Evolutionary conservation across 768 basidiomycete species (phyloP).

Genomic region (Guyanaporus albipodus): DNA sequence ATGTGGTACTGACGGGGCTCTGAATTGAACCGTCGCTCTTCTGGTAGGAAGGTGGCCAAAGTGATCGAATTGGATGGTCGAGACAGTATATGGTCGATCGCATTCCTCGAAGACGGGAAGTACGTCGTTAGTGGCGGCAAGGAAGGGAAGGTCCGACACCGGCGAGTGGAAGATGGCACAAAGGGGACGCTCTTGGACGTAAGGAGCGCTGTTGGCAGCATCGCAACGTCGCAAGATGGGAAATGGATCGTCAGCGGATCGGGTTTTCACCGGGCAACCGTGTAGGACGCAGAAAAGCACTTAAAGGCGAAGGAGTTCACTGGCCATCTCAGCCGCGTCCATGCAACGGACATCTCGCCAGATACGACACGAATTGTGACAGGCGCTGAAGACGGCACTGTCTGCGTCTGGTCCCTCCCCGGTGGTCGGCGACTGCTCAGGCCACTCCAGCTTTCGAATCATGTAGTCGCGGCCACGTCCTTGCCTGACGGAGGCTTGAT

Average conservation of each 20-base stretch:
- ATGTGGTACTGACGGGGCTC: not conserved
- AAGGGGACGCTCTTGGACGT: not conserved
- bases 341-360: conserved; percentile 1
- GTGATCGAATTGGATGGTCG: not conserved
- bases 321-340: not conserved
- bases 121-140: not conserved
- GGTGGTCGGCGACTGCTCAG: not conserved
- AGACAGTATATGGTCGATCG: not conserved
- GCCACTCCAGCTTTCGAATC: not conserved
- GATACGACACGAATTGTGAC: conserved; percentile 3
- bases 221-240: conserved; percentile 1
- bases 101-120: not conserved
- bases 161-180: conserved; percentile 2
- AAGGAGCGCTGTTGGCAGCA: not conserved
- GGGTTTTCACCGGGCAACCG: not conserved
- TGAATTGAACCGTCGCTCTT: not conserved
- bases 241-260: conserved; percentile 5
- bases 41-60: not conserved
- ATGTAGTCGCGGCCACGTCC: conserved; percentile 1
- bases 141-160: not conserved
- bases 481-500: conserved; percentile 7
- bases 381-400: not conserved
- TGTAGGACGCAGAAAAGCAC: not conserved
- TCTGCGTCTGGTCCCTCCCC: conserved; percentile 6
- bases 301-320: not conserved